phyloP scores from a whole-genome alignment of 192 early-diverging fungal species.

The Backusella mclennaniae region DNA sequence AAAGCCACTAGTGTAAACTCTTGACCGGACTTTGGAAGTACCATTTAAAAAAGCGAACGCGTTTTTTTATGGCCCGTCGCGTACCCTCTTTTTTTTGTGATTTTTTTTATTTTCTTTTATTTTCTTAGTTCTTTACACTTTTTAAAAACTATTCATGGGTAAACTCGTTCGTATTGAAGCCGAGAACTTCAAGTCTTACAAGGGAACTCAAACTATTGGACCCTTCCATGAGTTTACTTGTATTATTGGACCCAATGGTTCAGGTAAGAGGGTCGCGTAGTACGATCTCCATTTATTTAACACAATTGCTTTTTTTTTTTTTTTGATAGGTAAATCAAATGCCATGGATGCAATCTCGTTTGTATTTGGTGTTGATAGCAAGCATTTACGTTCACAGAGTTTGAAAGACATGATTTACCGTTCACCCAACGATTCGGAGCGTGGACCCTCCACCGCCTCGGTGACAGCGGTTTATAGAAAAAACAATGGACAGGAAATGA shows the following conservation, averaged over 20 bases:
- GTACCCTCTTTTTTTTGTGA: background rate
- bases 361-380: slow-evolving; percentile 92
- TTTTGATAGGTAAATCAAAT: slow-evolving; percentile 85
- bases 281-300: background rate
- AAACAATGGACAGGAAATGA: slow-evolving; percentile 54
- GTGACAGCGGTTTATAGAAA: slow-evolving; percentile 87
- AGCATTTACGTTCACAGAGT: slow-evolving; percentile 87
- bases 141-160: slow-evolving; percentile 49
- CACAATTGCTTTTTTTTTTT: background rate
- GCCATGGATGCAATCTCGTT: slow-evolving; percentile 99
- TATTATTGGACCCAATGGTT: slow-evolving; percentile 96
- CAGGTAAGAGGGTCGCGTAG: slow-evolving; percentile 52
- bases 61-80: background rate
- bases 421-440: slow-evolving; percentile 32
- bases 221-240: slow-evolving; percentile 94
- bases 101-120: background rate
- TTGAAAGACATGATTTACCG: slow-evolving; percentile 92
- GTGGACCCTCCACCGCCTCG: slow-evolving; percentile 56
- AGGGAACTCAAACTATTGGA: slow-evolving; percentile 90
- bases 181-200: slow-evolving; percentile 99
- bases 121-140: slow-evolving; percentile 9
- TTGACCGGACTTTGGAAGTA: background rate
- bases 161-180: slow-evolving; percentile 88
- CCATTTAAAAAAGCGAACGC: background rate
- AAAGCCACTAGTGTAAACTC: background rate